Conservation (phyloP, 2,329 filamentous ascomycete species). For the Penicillium thymicola region DNA sequence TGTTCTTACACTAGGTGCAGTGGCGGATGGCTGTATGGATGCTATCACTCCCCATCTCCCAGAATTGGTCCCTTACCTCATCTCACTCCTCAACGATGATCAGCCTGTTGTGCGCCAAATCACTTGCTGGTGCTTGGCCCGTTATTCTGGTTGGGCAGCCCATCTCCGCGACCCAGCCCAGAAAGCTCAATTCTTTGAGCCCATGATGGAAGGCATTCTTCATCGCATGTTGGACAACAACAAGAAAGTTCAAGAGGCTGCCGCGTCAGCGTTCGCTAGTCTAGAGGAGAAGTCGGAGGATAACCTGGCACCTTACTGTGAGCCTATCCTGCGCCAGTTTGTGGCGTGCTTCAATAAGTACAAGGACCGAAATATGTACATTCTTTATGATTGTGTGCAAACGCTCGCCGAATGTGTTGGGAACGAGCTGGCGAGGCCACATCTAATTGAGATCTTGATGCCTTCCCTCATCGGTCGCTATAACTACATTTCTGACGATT, state of each 20-base stretch:
- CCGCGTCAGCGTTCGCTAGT: slow-evolving; percentile 91
- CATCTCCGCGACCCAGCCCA: slow-evolving; percentile 64
- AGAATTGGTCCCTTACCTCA: slow-evolving; percentile 84
- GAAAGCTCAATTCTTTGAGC: slow-evolving; percentile 78
- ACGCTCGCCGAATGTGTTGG: slow-evolving; percentile 91
- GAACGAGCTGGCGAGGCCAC: slow-evolving; percentile 71
- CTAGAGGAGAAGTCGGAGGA: slow-evolving; percentile 89
- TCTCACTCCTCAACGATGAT: slow-evolving; percentile 75
- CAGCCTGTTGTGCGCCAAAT: slow-evolving; percentile 94
- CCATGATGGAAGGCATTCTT: slow-evolving; percentile 95
- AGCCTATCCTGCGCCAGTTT: slow-evolving; percentile 87
- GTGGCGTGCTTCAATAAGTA: slow-evolving; percentile 90
- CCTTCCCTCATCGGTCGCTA: slow-evolving; percentile 85
- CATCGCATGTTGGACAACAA: slow-evolving; percentile 94
- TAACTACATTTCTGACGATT: slow-evolving; percentile 81
- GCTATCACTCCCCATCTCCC: slow-evolving; percentile 87
- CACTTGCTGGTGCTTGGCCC: slow-evolving; percentile 93
- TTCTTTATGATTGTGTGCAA: slow-evolving; percentile 97
- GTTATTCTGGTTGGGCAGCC: slow-evolving; percentile 91
- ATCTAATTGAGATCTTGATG: slow-evolving; percentile 85
- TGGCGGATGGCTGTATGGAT: slow-evolving; percentile 90
- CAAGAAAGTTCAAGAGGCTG: slow-evolving; percentile 96
- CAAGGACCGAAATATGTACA: slow-evolving; percentile 99
- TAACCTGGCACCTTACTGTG: slow-evolving; percentile 77
- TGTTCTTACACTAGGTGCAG: slow-evolving; percentile 87